Base-by-base conservation (phyloP, 768 basidiomycete species). In the Suillus variegatus region DNA sequence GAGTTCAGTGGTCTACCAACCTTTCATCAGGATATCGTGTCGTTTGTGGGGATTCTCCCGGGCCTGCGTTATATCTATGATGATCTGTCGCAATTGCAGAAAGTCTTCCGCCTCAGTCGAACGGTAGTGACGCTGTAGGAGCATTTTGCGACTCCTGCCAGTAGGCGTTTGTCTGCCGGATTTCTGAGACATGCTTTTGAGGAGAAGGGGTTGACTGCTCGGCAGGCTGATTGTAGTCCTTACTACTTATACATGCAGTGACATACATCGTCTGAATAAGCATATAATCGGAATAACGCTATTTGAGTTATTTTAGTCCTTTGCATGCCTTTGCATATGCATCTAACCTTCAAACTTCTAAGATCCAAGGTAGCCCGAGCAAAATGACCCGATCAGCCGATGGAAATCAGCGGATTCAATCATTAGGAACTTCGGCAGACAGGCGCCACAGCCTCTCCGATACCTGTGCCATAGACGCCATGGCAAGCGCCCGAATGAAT, bases 51-150 rank as follows among this genome's bases (percentile, higher is more conserved):
- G 58, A 12, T 7, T 32, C 41, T 20, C 10, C 6, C 41, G 32
- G 32, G 32, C 32, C 32, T 32, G 58, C 10, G 58, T 60, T 12
- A 28, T 20, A 18, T 43, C 58, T 20, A 20, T 28, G 12, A 60
- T 60, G 18, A 28, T 20, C 28, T 13, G 41, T 28, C 25, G 40
- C 58, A 60, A 25, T 43, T 43, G 58, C 2, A 25, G 28, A 32
- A 60, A 60, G 28, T 60, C 40, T 4, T 60, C 58, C 58, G 58
- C 58, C 3, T 60, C 58, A 18, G 25, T 60, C 6, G 25, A 43
- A 9, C 58, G 58, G 10, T 60, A 60, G 58, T 43, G 38, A 10
- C 28, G 40, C 25, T 60, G 58, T 10, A 43, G 20, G 25, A 43
- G 1, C 41, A 28, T 43, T 20, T 60, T 60, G 10, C 58, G 58